Conservation (phyloP, 805 yeast species). For the Ogataea parapolymorpha region DNA sequence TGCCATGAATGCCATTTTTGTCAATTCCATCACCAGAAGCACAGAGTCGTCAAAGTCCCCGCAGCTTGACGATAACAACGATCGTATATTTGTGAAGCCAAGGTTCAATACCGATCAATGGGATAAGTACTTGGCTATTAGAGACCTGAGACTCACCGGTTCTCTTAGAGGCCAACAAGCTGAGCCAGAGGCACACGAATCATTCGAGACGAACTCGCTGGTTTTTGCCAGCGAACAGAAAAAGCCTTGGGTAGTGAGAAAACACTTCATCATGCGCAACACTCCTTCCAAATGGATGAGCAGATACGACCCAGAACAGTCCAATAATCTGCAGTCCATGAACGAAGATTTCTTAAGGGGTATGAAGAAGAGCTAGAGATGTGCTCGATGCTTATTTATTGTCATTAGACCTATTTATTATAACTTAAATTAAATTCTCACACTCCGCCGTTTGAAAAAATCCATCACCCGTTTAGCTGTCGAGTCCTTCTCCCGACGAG, state of each 20-base stretch:
- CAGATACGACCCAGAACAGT: constrained; percentile 34
- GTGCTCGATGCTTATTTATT: constrained; percentile 6
- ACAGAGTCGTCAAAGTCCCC: constrained; percentile 32
- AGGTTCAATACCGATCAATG: constrained; percentile 52
- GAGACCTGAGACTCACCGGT: constrained; percentile 79
- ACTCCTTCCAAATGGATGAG: constrained; percentile 36
- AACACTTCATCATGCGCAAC: constrained; percentile 38
- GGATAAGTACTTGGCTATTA: constrained; percentile 56
- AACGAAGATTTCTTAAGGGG: constrained; percentile 36
- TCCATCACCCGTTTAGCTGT: constrained; percentile 78
- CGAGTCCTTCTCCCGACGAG: constrained; percentile 45
- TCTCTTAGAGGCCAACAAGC: constrained; percentile 64
- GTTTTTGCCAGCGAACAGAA: constrained; percentile 31
- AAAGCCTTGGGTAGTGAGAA: constrained; percentile 38
- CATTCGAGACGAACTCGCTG: constrained; percentile 67
- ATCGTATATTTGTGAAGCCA: constrained; percentile 50
- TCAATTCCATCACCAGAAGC: constrained; percentile 30
- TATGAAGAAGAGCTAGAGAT: constrained; percentile 28
- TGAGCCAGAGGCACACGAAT: constrained; percentile 68
- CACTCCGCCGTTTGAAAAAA: constrained; percentile 67
- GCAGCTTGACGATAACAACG: constrained; percentile 26
- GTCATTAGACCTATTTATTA: background rate
- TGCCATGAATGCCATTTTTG: constrained; percentile 35
- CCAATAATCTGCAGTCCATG: constrained; percentile 31
- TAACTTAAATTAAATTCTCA: constrained; percentile 28